Conservation (phyloP, 345 rosid species). For the Hibiscus mutabilis region DNA sequence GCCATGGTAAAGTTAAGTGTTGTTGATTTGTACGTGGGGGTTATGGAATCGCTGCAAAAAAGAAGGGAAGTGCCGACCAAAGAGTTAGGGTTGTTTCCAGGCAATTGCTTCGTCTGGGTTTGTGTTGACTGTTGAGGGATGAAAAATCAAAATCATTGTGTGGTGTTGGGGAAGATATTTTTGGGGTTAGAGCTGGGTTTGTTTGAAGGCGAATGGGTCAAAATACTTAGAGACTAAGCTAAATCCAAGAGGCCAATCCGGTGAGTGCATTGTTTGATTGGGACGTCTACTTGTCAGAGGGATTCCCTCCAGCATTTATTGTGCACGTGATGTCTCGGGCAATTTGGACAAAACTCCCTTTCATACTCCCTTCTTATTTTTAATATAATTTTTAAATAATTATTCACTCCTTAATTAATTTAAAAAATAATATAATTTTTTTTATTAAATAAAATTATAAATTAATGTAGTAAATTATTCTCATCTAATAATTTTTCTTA, state of each 20-base stretch:
- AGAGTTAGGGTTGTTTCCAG: background rate
- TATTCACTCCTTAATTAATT: no score
- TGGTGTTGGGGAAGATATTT: constrained; percentile 14
- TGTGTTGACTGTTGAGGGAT: background rate
- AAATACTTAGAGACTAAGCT: constrained; percentile 32
- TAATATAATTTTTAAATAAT: no score
- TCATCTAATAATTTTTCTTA: no score
- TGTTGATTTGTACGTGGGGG: background rate
- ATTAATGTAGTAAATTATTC: no score
- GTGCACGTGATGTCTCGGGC: background rate
- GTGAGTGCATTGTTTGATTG: background rate
- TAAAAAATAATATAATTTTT: no score
- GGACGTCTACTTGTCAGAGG: background rate
- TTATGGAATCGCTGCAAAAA: no score
- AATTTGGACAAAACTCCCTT: no score
- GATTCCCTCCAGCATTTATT: background rate
- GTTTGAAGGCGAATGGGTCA: background rate
- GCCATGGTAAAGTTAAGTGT: constrained; percentile 4
- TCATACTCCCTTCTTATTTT: no score
- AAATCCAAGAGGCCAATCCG: constrained; percentile 12
- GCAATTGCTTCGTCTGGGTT: constrained; percentile 9
- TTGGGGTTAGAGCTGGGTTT: background rate
- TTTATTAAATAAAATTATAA: no score
- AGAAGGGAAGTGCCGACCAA: background rate
- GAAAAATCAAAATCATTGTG: background rate